Evolutionary conservation across 306 rosid genomes (phyloP), one percentile per base, ranked within the genome.

Genomic region (Sphenostylis stenocarpa): DNA sequence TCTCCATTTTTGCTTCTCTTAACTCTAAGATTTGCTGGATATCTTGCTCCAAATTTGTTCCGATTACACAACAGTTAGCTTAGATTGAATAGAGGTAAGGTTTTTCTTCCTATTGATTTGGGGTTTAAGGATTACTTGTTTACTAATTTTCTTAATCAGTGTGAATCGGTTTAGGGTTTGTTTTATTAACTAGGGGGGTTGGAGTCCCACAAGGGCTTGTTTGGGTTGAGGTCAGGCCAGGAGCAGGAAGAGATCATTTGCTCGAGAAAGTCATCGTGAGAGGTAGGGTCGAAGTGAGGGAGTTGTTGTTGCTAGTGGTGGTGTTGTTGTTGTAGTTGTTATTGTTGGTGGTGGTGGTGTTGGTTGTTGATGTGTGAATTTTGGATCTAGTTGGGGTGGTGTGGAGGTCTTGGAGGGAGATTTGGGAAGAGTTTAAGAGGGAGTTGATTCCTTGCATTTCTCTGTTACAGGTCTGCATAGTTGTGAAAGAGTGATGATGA

Each of bases 231-330:
- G 65, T 71, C 76, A 0, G 65, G 51, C 76, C 76, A 53, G 36
- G 76, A 20, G 65, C 64, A 53, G 13, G 77, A 83, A 7, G 96
- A 89, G 78, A 93, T 92, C 89, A 93, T 87, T 85, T 89, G 98
- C 33, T 93, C 91, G 55, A 93, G 90, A 41, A 93, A 93, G 56
- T 93, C 98, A 62, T 93, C 98, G 71, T 88, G 89, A 63, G 95
- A 68, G n/a, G 88, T 41, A 13, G 88, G 75, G 52, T 87, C 90
- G 33, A 85, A 88, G 83, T 84, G 87, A 61, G 72, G 47, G n/a
- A 16, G 19, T n/a, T 8, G 64, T 11, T 21, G 62, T 4, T 28
- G 63, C n/a, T n/a, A n/a, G 5, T 56, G 61, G 1, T 55, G 31
- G 4, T n/a, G n/a, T n/a, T n/a, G n/a, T n/a, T n/a, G n/a, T n/a